These are phyloP conservation scores for Cadophora gregata DNA, from an alignment of 2,329 filamentous ascomycete genomes.

Conservation along the genomic window DNA sequence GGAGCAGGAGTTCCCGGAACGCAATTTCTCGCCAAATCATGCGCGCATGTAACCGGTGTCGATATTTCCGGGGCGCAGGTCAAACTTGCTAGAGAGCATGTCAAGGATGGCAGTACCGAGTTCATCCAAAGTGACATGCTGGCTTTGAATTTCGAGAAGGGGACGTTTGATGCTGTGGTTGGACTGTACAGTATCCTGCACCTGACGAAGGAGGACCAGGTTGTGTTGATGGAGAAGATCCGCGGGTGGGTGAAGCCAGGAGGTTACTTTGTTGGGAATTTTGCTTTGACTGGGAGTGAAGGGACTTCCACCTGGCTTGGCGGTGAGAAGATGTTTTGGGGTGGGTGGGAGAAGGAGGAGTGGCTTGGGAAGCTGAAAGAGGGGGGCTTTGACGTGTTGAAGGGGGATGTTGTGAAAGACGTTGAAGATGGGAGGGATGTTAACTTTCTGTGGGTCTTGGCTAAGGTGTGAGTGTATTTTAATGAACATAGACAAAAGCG, in stretches of 20 bases:
- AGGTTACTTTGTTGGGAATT: constrained; percentile 49
- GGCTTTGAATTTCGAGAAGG: constrained; percentile 43
- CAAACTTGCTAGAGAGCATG: constrained; percentile 42
- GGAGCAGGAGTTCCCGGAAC: constrained; percentile 47
- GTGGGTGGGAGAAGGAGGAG: constrained; percentile 21
- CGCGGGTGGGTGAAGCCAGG: constrained; percentile 50
- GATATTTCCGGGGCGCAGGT: constrained; percentile 51
- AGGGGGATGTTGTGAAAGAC: constrained; percentile 13
- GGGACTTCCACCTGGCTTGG: constrained; percentile 33
- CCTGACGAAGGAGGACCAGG: constrained; percentile 50
- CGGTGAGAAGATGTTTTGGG: constrained; percentile 23
- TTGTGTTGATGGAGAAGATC: constrained; percentile 46
- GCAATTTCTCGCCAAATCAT: constrained; percentile 36
- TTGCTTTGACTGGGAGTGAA: constrained; percentile 41
- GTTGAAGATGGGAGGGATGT: constrained; percentile 19
- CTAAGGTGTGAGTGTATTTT: not conserved
- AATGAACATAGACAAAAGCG: too few species aligned
- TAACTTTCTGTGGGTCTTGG: constrained; percentile 14
- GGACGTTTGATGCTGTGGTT: constrained; percentile 49
- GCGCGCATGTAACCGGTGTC: constrained; percentile 47
- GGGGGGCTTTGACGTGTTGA: constrained; percentile 15
- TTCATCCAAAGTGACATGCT: constrained; percentile 51
- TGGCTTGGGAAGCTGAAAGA: constrained; percentile 8
- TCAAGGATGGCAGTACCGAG: constrained; percentile 37
- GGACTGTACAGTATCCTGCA: constrained; percentile 54